These are phyloP conservation scores for Acacia crassicarpa DNA, from an alignment of 306 rosid genomes.

Conservation along the genomic window DNA sequence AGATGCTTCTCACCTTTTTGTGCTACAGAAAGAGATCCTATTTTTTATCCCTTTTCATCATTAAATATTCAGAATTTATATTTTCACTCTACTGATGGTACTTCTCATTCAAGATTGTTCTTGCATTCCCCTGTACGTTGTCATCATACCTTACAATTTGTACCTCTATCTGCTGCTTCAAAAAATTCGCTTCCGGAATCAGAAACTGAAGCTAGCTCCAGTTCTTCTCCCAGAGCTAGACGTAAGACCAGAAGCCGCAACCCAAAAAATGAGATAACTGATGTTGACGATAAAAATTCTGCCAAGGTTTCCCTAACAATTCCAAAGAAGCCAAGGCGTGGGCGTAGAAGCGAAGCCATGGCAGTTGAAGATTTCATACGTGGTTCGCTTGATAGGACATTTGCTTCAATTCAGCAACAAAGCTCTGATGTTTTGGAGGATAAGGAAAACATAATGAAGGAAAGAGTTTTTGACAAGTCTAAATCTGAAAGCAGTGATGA, in stretches of 20 bases:
- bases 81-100: constrained; percentile 9
- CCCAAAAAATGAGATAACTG: constrained; percentile 24
- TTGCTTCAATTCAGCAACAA: constrained; percentile 61
- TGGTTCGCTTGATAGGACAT: constrained; percentile 56
- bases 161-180: constrained; percentile 45
- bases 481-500: constrained; percentile 20
- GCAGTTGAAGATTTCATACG: constrained; percentile 77
- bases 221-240: constrained; percentile 29
- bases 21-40: constrained; percentile 24
- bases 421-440: constrained; percentile 47
- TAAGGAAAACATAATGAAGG: constrained; percentile 56
- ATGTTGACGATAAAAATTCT: constrained; percentile 26
- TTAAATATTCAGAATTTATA: constrained; percentile 22
- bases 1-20: constrained; percentile 32
- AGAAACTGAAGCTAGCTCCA: constrained; percentile 39
- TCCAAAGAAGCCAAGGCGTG: constrained; percentile 77
- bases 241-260: constrained; percentile 26
- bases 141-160: constrained; percentile 30
- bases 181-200: constrained; percentile 43
- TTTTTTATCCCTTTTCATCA: constrained; percentile 20
- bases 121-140: constrained; percentile 34
- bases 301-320: constrained; percentile 40
- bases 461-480: constrained; percentile 28
- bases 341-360: constrained; percentile 77
- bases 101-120: constrained; percentile 22